phyloP scores from a whole-genome alignment of 2,329 filamentous ascomycete species.

The Teratosphaeria epicoccoides region DNA sequence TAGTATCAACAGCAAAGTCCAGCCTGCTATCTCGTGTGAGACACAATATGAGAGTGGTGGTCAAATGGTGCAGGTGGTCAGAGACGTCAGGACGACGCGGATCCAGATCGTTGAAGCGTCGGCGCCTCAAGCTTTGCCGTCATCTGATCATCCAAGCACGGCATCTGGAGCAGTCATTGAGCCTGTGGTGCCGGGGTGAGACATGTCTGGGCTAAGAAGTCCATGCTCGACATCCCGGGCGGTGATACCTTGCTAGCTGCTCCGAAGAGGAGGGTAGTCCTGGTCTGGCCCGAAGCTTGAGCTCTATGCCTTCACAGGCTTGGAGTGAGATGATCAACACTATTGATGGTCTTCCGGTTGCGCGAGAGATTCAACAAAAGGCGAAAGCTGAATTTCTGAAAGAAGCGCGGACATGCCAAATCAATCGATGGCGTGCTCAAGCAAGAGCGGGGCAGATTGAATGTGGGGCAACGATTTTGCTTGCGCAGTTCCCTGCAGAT shows the following conservation, averaged over 20 bases:
- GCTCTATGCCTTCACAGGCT: no score
- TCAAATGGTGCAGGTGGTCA: slow-evolving; percentile 58
- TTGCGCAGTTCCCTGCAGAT: background rate
- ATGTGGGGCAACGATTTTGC: slow-evolving; percentile 1
- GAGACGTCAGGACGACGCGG: slow-evolving; percentile 6
- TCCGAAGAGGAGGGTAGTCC: no score
- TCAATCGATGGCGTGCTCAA: slow-evolving; percentile 1
- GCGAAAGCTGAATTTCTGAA: background rate
- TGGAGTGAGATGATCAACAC: background rate
- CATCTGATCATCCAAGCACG: background rate
- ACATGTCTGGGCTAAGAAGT: no score
- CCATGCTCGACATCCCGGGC: no score
- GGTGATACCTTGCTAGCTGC: no score
- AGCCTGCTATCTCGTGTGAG: slow-evolving; percentile 49
- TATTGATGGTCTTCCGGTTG: background rate
- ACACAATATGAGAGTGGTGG: slow-evolving; percentile 70
- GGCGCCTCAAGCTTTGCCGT: background rate
- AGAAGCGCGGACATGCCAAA: background rate
- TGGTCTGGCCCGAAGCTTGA: no score
- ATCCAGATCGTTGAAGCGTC: slow-evolving; percentile 1
- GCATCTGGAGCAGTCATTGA: background rate
- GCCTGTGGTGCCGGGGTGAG: background rate
- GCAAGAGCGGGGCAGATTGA: background rate
- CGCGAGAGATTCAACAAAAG: background rate
- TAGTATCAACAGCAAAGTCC: slow-evolving; percentile 4